Conservation (phyloP, 192 early-diverging fungal species). For the Mortierella antarctica region DNA sequence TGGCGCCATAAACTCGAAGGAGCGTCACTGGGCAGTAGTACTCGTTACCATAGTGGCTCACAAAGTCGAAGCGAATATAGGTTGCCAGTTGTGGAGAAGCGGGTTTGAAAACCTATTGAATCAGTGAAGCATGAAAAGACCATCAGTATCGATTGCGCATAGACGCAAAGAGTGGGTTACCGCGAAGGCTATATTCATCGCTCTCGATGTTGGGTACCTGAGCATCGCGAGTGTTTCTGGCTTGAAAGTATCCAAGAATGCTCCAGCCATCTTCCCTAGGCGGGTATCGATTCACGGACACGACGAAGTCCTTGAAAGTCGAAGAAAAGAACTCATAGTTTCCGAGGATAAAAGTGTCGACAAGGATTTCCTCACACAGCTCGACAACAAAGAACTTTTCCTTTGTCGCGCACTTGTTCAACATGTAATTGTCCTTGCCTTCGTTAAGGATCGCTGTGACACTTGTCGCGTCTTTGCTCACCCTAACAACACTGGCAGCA, state of each 20-base stretch:
- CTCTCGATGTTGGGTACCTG: conserved; percentile 69
- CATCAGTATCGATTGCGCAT: neutral
- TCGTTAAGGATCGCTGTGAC: conserved; percentile 85
- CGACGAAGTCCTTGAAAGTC: conserved; percentile 88
- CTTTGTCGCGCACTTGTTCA: conserved; percentile 85
- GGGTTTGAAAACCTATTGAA: conserved; percentile 81
- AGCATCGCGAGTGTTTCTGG: conserved; percentile 85
- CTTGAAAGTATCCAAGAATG: conserved; percentile 84
- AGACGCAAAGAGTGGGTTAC: neutral
- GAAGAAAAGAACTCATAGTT: conserved; percentile 98
- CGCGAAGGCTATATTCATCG: neutral
- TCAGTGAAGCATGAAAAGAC: no score
- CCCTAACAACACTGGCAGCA: conserved; percentile 86
- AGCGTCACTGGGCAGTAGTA: conserved; percentile 94
- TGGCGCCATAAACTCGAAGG: conserved; percentile 90
- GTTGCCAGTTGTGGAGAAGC: conserved; percentile 76
- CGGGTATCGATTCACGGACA: conserved; percentile 85
- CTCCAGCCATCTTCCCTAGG: conserved; percentile 82
- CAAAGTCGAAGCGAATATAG: conserved; percentile 90
- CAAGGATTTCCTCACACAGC: conserved; percentile 93
- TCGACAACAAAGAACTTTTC: conserved; percentile 91
- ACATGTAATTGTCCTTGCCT: conserved; percentile 96
- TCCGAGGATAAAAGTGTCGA: conserved; percentile 90
- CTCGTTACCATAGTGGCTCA: conserved; percentile 89
- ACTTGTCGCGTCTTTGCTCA: conserved; percentile 88